Evolutionary conservation across 148 eudicot species (phyloP), one percentile per base, ranked within the genome.

Genomic region (Beta vulgaris): DNA sequence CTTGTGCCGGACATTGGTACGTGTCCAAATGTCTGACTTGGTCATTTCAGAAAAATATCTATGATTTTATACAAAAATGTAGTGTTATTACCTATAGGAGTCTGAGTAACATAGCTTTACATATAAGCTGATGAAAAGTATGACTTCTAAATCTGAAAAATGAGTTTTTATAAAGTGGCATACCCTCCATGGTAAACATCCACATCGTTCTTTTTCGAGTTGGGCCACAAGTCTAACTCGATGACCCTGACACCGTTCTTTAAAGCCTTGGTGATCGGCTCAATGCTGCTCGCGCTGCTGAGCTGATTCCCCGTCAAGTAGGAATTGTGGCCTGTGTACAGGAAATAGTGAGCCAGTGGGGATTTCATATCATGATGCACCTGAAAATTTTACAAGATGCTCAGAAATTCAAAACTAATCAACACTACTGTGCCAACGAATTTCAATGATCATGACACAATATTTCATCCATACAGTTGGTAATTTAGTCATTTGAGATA

Each of bases 251-350:
- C 95, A 40, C 89, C 89, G 35, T 68, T 75, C 73, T 54, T 79
- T 54, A 90, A 76, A 36, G 95, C 90, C 34, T 59, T 69, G 29
- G 83, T 72, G 44, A 90, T 88, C 11, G 95, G 95, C 36, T 64
- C 79, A 35, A 82, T 70, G 76, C 95, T 88, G 76, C 90, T 83
- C 60, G 82, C 78, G 55, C 95, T 88, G 74, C 78, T 86, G 37
- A 86, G 64, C 74, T 90, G 95, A 77, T 88, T 90, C 42, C 95
- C 95, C 0, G 90, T 90, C 78, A 90, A 79, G 89, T 90, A 90
- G 57, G 95, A 88, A 75, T 90, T 90, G 80, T 90, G 94, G 71
- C 94, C 91, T 29, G 94, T 90, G 76, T 83, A 83, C 61, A 90
- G 59, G 86, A 82, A 90, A 78, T 90, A 90, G 64, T 90, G 91